Evolutionary conservation across 352 stramenopile species (phyloP).

Genomic region (Blastocystis sp.): DNA sequence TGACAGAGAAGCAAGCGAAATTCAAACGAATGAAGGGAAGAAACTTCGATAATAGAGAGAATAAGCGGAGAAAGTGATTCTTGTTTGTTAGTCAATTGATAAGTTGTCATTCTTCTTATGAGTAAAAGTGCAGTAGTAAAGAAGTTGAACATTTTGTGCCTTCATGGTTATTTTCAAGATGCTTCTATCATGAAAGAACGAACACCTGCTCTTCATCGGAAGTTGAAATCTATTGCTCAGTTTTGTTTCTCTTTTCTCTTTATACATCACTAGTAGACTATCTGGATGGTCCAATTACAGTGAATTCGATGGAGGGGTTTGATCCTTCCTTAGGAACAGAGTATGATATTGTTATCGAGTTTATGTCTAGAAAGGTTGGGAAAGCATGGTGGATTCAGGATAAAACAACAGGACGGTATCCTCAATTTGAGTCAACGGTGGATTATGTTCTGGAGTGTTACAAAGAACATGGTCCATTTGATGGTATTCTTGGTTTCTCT

Average conservation of each 20-base stretch:
- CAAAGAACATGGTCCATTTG: constrained; percentile 32
- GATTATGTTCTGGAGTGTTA: constrained; percentile 49
- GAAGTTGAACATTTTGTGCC: constrained; percentile 46
- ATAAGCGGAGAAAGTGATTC: background rate
- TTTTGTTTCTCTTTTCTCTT: background rate
- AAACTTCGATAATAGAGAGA: background rate
- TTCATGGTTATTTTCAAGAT: constrained; percentile 47
- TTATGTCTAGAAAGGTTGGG: constrained; percentile 18
- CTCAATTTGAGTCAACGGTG: constrained; percentile 16
- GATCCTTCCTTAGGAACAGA: background rate
- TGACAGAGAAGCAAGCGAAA: constrained; percentile 17
- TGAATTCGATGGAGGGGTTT: constrained; percentile 52
- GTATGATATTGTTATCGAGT: background rate
- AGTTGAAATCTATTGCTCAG: constrained; percentile 26
- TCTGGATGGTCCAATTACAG: constrained; percentile 36
- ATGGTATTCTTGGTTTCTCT: constrained; percentile 52
- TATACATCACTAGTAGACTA: constrained; percentile 1
- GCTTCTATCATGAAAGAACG: constrained; percentile 32
- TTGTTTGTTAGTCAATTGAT: background rate
- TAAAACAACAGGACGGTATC: background rate
- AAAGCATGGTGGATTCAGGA: constrained; percentile 44
- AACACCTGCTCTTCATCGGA: background rate
- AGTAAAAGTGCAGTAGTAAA: background rate
- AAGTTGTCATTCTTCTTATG: background rate
- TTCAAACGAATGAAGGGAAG: background rate